Percentiles rank a stretch among this genome's conserved stretches.
phyloP scores from a whole-genome alignment of 2,329 filamentous ascomycete genomes.

The Didymella segeticola region DNA sequence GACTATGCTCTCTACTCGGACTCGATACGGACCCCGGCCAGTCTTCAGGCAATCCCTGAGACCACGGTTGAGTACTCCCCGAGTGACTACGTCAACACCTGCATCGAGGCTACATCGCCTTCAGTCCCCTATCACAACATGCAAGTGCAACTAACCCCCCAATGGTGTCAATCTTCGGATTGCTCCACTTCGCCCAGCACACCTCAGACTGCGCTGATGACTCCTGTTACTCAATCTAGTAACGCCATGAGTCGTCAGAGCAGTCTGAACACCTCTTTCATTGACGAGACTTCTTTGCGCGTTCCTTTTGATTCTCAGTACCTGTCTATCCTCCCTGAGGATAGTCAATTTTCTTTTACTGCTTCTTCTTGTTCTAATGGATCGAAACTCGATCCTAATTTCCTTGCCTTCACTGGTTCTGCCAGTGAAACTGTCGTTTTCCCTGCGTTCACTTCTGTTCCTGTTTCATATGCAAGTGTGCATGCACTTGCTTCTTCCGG shows the following conservation, averaged over 20 bases:
- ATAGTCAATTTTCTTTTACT: conserved; percentile 46
- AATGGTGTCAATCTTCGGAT: conserved; percentile 45
- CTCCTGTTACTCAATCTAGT: conserved; percentile 48
- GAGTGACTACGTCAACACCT: conserved; percentile 45
- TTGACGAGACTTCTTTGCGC: conserved; percentile 47
- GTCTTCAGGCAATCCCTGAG: conserved; percentile 39
- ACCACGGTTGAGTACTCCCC: conserved; percentile 46
- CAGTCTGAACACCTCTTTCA: conserved; percentile 52
- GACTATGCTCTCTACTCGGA: conserved; percentile 44
- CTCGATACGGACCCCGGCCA: conserved; percentile 27
- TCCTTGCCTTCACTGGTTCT: conserved; percentile 43
- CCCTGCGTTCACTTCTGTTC: conserved; percentile 36
- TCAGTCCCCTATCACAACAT: conserved; percentile 29
- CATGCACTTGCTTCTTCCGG: conserved; percentile 42
- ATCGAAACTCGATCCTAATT: conserved; percentile 44
- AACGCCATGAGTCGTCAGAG: conserved; percentile 54
- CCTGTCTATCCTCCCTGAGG: conserved; percentile 45
- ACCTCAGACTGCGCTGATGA: conserved; percentile 46
- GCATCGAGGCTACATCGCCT: conserved; percentile 34
- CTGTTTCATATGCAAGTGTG: conserved; percentile 39
- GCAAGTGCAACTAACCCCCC: conserved; percentile 42
- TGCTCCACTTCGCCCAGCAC: conserved; percentile 47
- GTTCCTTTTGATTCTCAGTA: conserved; percentile 51
- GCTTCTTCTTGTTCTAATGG: conserved; percentile 40
- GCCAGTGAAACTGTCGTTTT: conserved; percentile 48